Evolutionary conservation across 2,329 filamentous ascomycete genomes (phyloP).

Genomic region (Ophiostoma perfectum): DNA sequence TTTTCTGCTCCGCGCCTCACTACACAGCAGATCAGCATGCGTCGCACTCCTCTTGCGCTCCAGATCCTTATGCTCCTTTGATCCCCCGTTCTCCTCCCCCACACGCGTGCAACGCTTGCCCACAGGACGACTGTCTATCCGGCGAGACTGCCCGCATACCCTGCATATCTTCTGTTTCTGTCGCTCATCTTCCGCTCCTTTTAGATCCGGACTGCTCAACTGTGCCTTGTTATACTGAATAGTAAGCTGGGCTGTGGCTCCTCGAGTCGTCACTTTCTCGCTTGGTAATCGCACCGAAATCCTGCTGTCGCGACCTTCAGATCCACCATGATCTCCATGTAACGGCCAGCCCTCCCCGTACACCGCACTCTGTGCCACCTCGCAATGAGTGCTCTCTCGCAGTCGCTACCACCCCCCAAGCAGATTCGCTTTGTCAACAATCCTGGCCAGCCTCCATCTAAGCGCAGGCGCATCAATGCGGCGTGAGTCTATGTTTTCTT

Average conservation of each 20-base stretch:
- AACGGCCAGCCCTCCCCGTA: slow-evolving; percentile 18
- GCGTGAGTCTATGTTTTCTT: slow-evolving; percentile 50
- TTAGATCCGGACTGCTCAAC: neutral
- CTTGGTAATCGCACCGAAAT: neutral
- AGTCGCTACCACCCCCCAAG: slow-evolving; percentile 45
- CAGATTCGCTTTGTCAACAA: slow-evolving; percentile 76
- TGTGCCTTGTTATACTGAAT: neutral
- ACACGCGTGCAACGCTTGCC: neutral
- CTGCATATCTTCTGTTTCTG: neutral
- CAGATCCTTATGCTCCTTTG: neutral
- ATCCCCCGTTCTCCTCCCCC: neutral
- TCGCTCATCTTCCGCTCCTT: neutral
- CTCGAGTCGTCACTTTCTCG: neutral
- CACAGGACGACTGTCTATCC: too few species aligned
- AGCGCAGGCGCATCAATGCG: slow-evolving; percentile 71
- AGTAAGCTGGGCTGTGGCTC: neutral
- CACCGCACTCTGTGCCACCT: slow-evolving; percentile 16
- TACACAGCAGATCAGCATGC: slow-evolving; percentile 12
- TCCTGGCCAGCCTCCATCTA: slow-evolving; percentile 73
- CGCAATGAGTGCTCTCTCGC: slow-evolving; percentile 45
- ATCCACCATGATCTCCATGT: slow-evolving; percentile 35
- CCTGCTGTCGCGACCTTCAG: neutral
- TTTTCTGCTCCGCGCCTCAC: slow-evolving; percentile 18
- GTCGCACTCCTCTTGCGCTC: neutral
- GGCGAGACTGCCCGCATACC: neutral